Evolutionary conservation across 192 early-diverging fungal genomes (phyloP).

Genomic region (Coemansia javaensis): DNA sequence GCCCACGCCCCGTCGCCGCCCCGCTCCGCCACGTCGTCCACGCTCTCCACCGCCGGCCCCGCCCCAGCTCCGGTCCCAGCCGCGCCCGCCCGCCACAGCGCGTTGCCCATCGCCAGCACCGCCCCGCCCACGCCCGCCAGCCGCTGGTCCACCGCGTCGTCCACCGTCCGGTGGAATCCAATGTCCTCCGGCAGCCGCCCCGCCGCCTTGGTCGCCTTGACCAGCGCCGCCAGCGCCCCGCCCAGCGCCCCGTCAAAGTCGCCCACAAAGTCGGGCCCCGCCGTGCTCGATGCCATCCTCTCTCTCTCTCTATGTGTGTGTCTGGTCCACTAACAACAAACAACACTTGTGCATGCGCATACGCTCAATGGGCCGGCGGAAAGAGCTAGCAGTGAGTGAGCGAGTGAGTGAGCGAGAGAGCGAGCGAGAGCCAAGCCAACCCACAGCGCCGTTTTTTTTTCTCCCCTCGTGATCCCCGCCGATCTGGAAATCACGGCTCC

Average conservation of each 20-base stretch:
- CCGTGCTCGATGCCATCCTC: not conserved
- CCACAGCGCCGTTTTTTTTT: too few relatives aligned
- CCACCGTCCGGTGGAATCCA: conserved; percentile 59
- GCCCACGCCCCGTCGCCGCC: conserved; percentile 58
- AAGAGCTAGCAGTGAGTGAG: too few relatives aligned
- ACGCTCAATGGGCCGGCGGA: too few relatives aligned
- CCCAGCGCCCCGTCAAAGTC: conserved; percentile 28
- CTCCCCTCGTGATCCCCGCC: too few relatives aligned
- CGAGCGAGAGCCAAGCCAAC: too few relatives aligned
- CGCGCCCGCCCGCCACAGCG: conserved; percentile 18
- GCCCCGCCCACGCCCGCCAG: conserved; percentile 13
- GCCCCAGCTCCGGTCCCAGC: not conserved
- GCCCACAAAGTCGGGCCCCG: conserved; percentile 8
- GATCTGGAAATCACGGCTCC: conserved; percentile 5
- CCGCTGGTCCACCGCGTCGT: conserved; percentile 52
- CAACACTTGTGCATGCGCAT: too few relatives aligned
- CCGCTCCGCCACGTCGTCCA: conserved; percentile 29
- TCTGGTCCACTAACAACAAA: too few relatives aligned
- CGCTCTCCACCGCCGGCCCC: conserved; percentile 16
- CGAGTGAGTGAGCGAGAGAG: too few relatives aligned
- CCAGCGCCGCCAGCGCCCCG: conserved; percentile 43
- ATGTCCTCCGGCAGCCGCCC: conserved; percentile 58
- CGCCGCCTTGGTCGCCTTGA: conserved; percentile 58
- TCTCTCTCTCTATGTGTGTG: too few relatives aligned
- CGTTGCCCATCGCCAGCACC: conserved; percentile 31